Conservation (phyloP, 345 rosid genomes). For the Euphorbia lathyris region DNA sequence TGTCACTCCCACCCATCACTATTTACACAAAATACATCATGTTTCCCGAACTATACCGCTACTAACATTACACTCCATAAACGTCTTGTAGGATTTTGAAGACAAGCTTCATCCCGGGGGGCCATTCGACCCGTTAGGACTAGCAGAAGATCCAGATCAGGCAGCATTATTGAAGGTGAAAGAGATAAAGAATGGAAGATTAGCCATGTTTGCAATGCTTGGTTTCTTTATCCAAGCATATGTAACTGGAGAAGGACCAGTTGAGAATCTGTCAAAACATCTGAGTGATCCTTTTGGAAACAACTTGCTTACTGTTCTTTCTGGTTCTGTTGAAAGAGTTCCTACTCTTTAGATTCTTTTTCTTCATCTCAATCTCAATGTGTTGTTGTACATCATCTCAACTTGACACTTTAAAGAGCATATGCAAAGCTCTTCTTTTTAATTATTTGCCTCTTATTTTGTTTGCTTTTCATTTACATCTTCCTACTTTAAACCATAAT, state of each 20-base stretch:
- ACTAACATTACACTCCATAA: no score
- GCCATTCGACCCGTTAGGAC: constrained; percentile 94
- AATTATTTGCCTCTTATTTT: background rate
- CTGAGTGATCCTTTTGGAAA: constrained; percentile 96
- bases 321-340: constrained; percentile 70
- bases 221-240: constrained; percentile 87
- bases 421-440: background rate
- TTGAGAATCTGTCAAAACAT: constrained; percentile 86
- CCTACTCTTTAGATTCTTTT: constrained; percentile 62
- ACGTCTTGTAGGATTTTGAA: constrained; percentile 56
- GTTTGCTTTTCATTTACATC: background rate
- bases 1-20: no score
- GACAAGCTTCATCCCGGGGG: constrained; percentile 99
- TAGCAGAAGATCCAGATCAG: constrained; percentile 92
- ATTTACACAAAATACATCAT: no score
- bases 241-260: constrained; percentile 94
- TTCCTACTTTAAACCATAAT: no score
- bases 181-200: constrained; percentile 93
- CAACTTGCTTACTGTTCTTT: constrained; percentile 93
- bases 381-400: constrained; percentile 27
- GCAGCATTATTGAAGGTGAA: constrained; percentile 90
- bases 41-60: no score
- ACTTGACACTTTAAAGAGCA: constrained; percentile 18
- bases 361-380: constrained; percentile 10
- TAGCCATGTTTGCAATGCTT: constrained; percentile 95